Evolutionary conservation across 164 flowering plant species (phyloP), one percentile per base, ranked within the genome.

Genomic region (Paratinospora sagittata): DNA sequence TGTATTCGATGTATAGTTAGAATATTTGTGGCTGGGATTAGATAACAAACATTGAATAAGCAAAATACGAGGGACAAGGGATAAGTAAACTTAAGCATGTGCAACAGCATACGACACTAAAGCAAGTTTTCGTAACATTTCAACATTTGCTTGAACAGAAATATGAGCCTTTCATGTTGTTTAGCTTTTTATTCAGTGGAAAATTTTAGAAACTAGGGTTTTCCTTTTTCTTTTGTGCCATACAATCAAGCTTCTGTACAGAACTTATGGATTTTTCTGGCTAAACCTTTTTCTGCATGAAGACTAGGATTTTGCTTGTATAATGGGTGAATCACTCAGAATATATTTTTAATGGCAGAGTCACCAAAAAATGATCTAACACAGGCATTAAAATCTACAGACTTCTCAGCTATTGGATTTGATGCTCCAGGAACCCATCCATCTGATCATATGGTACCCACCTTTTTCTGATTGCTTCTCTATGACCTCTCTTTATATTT

Each of bases 371-470:
- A 76, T 76, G 87, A 80, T 69, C 60, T 74, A 27, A 61, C 55
- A 47, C 82, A 73, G 63, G 71, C 76, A 67, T 37, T 73, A n/a
- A 82, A 77, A 71, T 73, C 80, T 71, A 66, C 78, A 10, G 78
- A 82, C 26, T 61, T 58, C 57, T 60, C 81, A 55, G 41, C 63
- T 21, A 77, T 67, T 73, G 84, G 78, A 70, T 34, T 72, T 24
- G 66, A 79, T 76, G 77, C 78, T 74, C 75, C 30, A 17, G 79
- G 72, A 37, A 71, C 75, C 49, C 75, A 78, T 63, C 71, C 63
- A 70, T 75, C 76, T 23, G 81, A 84, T 81, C 76, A 78, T 49
- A 74, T 36, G 86, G 97, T 91, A 84, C 68, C 4, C 34, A 1
- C 34, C 27, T 71, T 39, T 58, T 33, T 63, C 37, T 78, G 3